These are phyloP conservation scores for Acacia melanoxylon DNA, from an alignment of 306 rosid genomes.

Conservation along the genomic window DNA sequence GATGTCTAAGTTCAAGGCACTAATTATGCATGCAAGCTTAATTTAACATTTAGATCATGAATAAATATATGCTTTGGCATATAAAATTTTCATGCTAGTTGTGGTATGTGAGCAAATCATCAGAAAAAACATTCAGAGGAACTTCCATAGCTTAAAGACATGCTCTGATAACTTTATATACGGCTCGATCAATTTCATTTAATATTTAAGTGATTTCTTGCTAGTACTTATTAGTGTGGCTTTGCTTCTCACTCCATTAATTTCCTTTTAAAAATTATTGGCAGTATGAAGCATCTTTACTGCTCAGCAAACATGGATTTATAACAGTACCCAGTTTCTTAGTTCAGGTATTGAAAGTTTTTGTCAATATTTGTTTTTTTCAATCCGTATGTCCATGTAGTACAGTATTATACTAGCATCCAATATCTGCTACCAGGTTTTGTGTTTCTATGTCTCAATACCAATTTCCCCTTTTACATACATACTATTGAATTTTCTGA, in stretches of 20 bases:
- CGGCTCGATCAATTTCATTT: not conserved
- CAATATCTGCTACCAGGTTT: not conserved
- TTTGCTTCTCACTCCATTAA: conserved; percentile 19
- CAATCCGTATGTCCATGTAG: not conserved
- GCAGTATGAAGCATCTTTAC: conserved; percentile 87
- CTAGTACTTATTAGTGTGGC: conserved; percentile 8
- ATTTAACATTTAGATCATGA: conserved; percentile 10
- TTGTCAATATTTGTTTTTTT: conserved; percentile 1
- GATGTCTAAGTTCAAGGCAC: not conserved
- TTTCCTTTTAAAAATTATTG: conserved; percentile 30
- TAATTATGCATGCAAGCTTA: conserved; percentile 4
- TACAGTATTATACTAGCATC: not conserved
- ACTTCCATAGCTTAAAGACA: conserved; percentile 5
- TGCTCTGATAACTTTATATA: conserved; percentile 12
- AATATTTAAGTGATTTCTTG: not conserved
- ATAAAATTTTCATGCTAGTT: conserved; percentile 12
- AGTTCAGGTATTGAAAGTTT: conserved; percentile 63
- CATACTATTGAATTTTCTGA: conserved; percentile 23
- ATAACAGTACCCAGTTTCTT: conserved; percentile 70
- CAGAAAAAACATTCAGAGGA: conserved; percentile 5
- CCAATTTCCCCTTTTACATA: not conserved
- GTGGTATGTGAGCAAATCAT: conserved; percentile 16
- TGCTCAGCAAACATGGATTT: conserved; percentile 73
- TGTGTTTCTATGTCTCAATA: not conserved
- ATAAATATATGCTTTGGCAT: not conserved